These are phyloP conservation scores for Corinectria fuckeliana DNA, from an alignment of 2,329 filamentous ascomycete genomes.

Conservation along the genomic window DNA sequence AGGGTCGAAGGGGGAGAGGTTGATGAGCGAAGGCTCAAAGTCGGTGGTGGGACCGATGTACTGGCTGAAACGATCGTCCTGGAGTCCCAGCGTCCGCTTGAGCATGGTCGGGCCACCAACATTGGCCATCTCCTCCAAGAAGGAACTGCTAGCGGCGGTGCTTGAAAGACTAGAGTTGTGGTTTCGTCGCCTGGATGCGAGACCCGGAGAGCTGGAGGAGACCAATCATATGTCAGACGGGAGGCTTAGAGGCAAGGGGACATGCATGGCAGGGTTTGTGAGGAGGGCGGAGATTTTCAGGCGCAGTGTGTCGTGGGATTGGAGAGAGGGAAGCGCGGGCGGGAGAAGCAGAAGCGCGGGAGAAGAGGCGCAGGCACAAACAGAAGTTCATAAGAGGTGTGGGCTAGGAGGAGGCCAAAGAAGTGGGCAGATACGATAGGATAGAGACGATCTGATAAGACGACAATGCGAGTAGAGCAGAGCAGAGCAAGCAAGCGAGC, in stretches of 20 bases:
- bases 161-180: conserved; percentile 66
- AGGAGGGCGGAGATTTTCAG: conserved; percentile 31
- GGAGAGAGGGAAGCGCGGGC: conserved; percentile 16
- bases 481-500: conserved; percentile 8
- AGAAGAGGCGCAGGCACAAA: conserved; percentile 28
- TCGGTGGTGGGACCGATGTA: conserved; percentile 85
- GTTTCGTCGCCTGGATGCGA: conserved; percentile 57
- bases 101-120: conserved; percentile 70
- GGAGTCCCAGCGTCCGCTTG: conserved; percentile 75
- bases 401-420: conserved; percentile 9
- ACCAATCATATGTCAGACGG: conserved; percentile 58
- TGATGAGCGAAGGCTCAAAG: conserved; percentile 83
- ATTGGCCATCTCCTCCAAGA: conserved; percentile 75
- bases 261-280: conserved; percentile 22
- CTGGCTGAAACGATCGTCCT: conserved; percentile 79
- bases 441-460: conserved; percentile 8
- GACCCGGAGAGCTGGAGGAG: conserved; percentile 60
- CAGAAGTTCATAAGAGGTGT: conserved; percentile 16
- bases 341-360: conserved; percentile 22
- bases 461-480: conserved; percentile 10
- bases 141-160: conserved; percentile 66
- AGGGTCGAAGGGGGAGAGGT: conserved; percentile 79
- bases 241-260: conserved; percentile 30
- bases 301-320: conserved; percentile 13
- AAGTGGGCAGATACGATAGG: not conserved